A percentile compares a stretch with the other conserved stretches of the same genome.
Conservation (phyloP, 345 rosid species). For the Brassica napus region Da-Ae NC_063435.1:3714001-3714500, state of each 20-base stretch:
- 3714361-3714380: slow-evolving; percentile 1
- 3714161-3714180: neutral
- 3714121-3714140: neutral
- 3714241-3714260: slow-evolving; percentile 85
- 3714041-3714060: neutral
- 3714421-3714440: slow-evolving; percentile 97
- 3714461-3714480: slow-evolving; percentile 86
- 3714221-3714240: slow-evolving; percentile 81
- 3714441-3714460: slow-evolving; percentile 91
- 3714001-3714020: neutral
- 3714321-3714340: neutral
- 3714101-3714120: neutral
- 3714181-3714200: slow-evolving; percentile 69
- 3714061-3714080: neutral
- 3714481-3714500: slow-evolving; percentile 83
- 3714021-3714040: slow-evolving; percentile 16
- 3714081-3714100: neutral
- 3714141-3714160: neutral
- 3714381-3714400: slow-evolving; percentile 9
- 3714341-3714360: neutral
- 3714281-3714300: slow-evolving; percentile 69
- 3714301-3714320: slow-evolving; percentile 40
- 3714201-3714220: slow-evolving; percentile 75
- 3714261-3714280: slow-evolving; percentile 78
- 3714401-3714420: slow-evolving; percentile 16